A percentile compares a stretch with the other conserved stretches of the same genome.
Conservation (phyloP, 2,329 filamentous ascomycete genomes). For the Monosporascus sp. region DNA sequence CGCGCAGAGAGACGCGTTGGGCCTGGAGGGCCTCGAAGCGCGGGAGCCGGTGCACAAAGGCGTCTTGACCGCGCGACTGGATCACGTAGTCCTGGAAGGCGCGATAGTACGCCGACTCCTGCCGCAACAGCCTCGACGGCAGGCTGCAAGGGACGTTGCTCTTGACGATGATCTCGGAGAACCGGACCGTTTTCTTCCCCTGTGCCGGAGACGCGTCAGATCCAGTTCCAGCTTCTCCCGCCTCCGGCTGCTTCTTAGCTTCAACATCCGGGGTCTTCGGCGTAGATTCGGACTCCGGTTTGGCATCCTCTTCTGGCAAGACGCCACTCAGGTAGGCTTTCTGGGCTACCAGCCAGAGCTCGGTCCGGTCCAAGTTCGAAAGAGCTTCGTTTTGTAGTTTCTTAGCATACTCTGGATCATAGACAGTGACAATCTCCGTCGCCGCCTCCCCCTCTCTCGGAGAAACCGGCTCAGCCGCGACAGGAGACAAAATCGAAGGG, state of each 20-base stretch:
- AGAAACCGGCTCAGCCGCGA: slow-evolving; percentile 31
- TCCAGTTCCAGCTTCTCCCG: slow-evolving; percentile 21
- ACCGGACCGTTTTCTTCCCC: slow-evolving; percentile 71
- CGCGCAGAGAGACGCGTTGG: slow-evolving; percentile 67
- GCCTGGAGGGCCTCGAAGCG: slow-evolving; percentile 87
- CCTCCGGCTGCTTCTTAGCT: slow-evolving; percentile 25
- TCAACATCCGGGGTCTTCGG: slow-evolving; percentile 31
- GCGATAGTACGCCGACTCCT: slow-evolving; percentile 80
- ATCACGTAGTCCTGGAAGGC: slow-evolving; percentile 74
- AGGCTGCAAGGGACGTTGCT: slow-evolving; percentile 44
- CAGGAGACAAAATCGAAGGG: slow-evolving; percentile 26
- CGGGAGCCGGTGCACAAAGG: slow-evolving; percentile 77
- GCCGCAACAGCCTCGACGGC: slow-evolving; percentile 46
- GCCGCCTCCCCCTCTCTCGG: slow-evolving; percentile 51
- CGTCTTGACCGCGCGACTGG: slow-evolving; percentile 62
- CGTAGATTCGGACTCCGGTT: slow-evolving; percentile 28
- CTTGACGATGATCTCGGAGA: slow-evolving; percentile 51
- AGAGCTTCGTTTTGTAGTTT: slow-evolving; percentile 67
- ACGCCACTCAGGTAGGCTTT: slow-evolving; percentile 69
- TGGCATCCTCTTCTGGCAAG: slow-evolving; percentile 44
- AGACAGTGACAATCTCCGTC: slow-evolving; percentile 63
- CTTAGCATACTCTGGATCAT: slow-evolving; percentile 68
- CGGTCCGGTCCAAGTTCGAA: slow-evolving; percentile 77
- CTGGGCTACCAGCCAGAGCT: slow-evolving; percentile 81
- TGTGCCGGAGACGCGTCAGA: slow-evolving; percentile 16